phyloP scores from a whole-genome alignment of 148 eudicot genomes.

The Arbutus unedo region DNA sequence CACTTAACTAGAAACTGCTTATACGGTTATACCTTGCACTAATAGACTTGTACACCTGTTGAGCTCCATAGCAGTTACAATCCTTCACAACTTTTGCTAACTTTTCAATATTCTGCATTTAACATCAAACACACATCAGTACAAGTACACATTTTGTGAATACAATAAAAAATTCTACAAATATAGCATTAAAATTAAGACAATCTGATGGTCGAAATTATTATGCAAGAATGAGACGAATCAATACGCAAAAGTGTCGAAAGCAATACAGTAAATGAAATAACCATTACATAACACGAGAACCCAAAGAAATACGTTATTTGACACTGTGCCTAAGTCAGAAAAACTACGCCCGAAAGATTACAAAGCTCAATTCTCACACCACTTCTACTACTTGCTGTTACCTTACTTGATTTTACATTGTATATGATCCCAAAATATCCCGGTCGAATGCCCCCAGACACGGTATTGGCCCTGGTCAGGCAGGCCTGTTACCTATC shows the following conservation, averaged over 20 bases:
- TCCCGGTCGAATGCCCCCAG: not conserved
- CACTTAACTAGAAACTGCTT: not conserved
- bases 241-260: no score
- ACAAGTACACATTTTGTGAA: not conserved
- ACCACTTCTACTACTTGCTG: not conserved
- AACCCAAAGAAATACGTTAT: not conserved
- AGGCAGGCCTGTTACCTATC: not conserved
- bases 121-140: constrained; percentile 8
- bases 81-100: constrained; percentile 56
- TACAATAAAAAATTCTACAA: not conserved
- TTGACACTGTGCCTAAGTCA: not conserved
- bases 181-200: not conserved
- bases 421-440: not conserved
- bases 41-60: constrained; percentile 91
- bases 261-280: not conserved
- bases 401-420: not conserved
- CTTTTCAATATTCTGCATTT: constrained; percentile 65
- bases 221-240: not conserved
- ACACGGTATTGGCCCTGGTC: not conserved
- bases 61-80: constrained; percentile 86
- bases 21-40: constrained; percentile 54
- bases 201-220: not conserved
- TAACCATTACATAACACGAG: not conserved
- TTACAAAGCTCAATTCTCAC: not conserved
- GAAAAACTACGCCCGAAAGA: not conserved